Evolutionary conservation across 139 green algal species (phyloP).

Genomic region (Picochlorum sp.): DNA sequence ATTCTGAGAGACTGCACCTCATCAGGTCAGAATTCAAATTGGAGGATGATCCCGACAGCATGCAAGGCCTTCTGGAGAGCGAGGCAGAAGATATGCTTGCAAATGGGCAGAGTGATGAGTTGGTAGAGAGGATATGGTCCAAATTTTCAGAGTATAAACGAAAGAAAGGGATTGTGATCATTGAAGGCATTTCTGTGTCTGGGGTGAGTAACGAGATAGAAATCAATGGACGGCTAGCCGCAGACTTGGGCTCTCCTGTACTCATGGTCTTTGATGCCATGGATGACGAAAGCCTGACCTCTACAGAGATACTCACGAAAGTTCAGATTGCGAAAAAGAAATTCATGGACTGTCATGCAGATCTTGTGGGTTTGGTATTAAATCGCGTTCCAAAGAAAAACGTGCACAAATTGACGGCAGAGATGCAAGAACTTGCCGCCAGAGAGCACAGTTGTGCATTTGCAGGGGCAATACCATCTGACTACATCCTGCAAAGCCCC

Average conservation of each 20-base stretch:
- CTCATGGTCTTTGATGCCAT: conserved; percentile 44
- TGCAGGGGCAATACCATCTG: conserved; percentile 45
- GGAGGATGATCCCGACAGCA: neutral
- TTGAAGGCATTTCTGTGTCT: conserved; percentile 39
- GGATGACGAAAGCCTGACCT: conserved; percentile 13
- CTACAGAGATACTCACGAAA: conserved; percentile 21
- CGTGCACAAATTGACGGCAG: conserved; percentile 13
- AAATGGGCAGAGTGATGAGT: conserved; percentile 17
- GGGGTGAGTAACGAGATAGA: conserved; percentile 27
- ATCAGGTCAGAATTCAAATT: neutral
- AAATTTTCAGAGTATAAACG: conserved; percentile 32
- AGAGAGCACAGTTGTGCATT: conserved; percentile 22
- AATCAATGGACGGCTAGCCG: conserved; percentile 39
- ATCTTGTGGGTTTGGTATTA: conserved; percentile 48
- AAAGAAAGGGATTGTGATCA: conserved; percentile 48
- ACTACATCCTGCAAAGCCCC: conserved; percentile 40
- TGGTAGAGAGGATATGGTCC: conserved; percentile 37
- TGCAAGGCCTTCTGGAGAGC: conserved; percentile 15
- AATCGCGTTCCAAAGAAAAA: conserved; percentile 45
- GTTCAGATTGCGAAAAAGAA: conserved; percentile 29
- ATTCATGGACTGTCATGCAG: conserved; percentile 34
- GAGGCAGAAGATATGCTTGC: conserved; percentile 27
- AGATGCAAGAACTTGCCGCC: conserved; percentile 12
- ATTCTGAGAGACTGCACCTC: neutral
- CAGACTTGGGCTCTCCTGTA: conserved; percentile 41